phyloP scores from a whole-genome alignment of 306 rosid genomes.

The Parietaria judaica region DNA sequence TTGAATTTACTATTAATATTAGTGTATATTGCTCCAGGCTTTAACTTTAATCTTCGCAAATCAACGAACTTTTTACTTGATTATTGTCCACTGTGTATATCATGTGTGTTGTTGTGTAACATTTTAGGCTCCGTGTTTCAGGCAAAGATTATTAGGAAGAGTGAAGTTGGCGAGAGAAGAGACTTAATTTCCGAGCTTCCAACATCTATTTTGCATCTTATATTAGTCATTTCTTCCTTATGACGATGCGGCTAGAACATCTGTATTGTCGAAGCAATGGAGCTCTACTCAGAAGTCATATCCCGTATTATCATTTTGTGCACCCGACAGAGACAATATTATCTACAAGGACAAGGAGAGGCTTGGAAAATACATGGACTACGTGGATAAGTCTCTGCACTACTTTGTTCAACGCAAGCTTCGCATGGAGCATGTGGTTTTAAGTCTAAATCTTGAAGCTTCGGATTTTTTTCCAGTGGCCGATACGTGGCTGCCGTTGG shows the following conservation, averaged over 20 bases:
- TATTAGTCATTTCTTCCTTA: background rate
- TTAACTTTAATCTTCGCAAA: too few relatives aligned
- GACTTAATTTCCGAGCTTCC: constrained; percentile 4
- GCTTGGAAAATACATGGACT: background rate
- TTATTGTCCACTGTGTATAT: too few relatives aligned
- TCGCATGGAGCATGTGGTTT: background rate
- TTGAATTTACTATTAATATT: too few relatives aligned
- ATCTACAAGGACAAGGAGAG: background rate
- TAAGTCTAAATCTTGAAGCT: background rate
- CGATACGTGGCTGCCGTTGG: background rate
- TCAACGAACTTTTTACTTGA: too few relatives aligned
- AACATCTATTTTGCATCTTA: background rate
- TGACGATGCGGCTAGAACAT: background rate
- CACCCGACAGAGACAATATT: background rate
- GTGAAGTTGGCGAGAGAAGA: too few relatives aligned
- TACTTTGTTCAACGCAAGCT: background rate
- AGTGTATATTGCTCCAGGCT: too few relatives aligned
- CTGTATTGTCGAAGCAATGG: background rate
- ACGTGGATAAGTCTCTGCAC: background rate
- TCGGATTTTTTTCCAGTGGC: background rate
- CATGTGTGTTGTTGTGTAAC: too few relatives aligned
- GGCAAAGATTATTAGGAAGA: too few relatives aligned
- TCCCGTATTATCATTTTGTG: background rate
- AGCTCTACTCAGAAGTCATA: background rate
- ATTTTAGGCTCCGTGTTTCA: too few relatives aligned